phyloP scores from a whole-genome alignment of 2,329 filamentous ascomycete species.

The Verticillium nonalfalfae region DNA sequence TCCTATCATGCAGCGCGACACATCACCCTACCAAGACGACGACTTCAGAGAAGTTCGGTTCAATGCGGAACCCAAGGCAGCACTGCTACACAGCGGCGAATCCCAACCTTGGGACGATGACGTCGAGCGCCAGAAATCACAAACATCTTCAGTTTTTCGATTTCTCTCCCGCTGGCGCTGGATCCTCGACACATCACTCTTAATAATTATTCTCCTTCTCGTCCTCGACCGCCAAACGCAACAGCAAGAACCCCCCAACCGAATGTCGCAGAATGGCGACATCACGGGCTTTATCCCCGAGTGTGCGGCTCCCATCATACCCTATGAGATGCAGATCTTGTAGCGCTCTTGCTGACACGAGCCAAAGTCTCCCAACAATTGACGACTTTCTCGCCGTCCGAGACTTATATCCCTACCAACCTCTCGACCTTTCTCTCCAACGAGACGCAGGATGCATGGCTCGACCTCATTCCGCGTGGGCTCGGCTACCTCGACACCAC shows the following conservation, averaged over 20 bases:
- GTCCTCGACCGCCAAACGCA: constrained; percentile 22
- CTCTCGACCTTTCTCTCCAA: constrained; percentile 30
- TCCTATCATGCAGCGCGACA: not conserved
- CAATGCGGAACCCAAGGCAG: not conserved
- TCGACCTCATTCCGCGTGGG: constrained; percentile 30
- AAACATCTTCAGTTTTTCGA: not conserved
- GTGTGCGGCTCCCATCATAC: constrained; percentile 17
- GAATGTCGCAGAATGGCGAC: constrained; percentile 27
- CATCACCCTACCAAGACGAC: not conserved
- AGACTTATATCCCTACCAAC: constrained; percentile 28
- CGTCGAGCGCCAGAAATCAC: not conserved
- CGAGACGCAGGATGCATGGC: constrained; percentile 25
- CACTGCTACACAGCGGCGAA: not conserved
- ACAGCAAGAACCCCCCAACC: constrained; percentile 4
- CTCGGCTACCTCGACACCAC: constrained; percentile 27
- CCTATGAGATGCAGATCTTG: not conserved
- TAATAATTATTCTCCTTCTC: constrained; percentile 26
- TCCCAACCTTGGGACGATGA: constrained; percentile 10
- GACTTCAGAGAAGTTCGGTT: not conserved
- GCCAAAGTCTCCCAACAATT: constrained; percentile 29
- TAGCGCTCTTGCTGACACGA: not conserved
- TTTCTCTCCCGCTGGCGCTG: constrained; percentile 12
- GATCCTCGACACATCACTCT: constrained; percentile 25
- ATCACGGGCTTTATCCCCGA: constrained; percentile 31
- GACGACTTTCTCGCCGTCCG: constrained; percentile 28